These are phyloP conservation scores for Luzula sylvatica DNA, from an alignment of 176 grass and related monocot genomes.

Conservation along the genomic window DNA sequence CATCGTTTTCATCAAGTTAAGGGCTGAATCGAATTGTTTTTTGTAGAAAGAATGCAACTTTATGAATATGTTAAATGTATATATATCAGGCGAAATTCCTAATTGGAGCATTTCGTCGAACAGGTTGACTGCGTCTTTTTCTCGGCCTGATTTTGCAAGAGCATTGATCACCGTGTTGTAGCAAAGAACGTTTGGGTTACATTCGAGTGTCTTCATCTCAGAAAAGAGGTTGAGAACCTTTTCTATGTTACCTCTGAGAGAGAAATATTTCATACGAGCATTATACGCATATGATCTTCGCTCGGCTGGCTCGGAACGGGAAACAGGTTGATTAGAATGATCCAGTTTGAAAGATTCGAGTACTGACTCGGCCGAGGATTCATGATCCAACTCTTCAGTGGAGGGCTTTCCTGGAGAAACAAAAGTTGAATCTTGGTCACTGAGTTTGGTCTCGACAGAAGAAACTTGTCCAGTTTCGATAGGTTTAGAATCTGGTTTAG, in stretches of 20 bases:
- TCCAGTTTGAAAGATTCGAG: slow-evolving; percentile 8
- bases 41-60: slow-evolving; percentile 41
- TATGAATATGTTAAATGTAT: slow-evolving; percentile 56
- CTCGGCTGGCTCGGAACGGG: background rate
- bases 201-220: slow-evolving; percentile 28
- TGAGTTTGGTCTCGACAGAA: background rate
- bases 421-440: background rate
- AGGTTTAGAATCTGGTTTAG: no score
- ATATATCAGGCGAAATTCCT: slow-evolving; percentile 31
- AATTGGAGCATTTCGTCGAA: slow-evolving; percentile 43
- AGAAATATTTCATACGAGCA: slow-evolving; percentile 46
- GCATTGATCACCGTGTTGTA: slow-evolving; percentile 85
- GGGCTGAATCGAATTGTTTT: slow-evolving; percentile 38
- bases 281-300: slow-evolving; percentile 27
- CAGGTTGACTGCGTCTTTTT: slow-evolving; percentile 16
- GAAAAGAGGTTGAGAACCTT: slow-evolving; percentile 41
- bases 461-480: background rate
- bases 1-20: slow-evolving; percentile 26
- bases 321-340: background rate
- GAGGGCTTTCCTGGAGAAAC: background rate
- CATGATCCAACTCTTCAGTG: background rate
- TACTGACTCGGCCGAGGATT: background rate
- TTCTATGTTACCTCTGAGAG: slow-evolving; percentile 29
- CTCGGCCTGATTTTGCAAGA: slow-evolving; percentile 30
- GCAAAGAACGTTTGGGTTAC: slow-evolving; percentile 43